phyloP scores from a whole-genome alignment of 2,329 filamentous ascomycete species.

The Tolypocladium amazonense region DNA sequence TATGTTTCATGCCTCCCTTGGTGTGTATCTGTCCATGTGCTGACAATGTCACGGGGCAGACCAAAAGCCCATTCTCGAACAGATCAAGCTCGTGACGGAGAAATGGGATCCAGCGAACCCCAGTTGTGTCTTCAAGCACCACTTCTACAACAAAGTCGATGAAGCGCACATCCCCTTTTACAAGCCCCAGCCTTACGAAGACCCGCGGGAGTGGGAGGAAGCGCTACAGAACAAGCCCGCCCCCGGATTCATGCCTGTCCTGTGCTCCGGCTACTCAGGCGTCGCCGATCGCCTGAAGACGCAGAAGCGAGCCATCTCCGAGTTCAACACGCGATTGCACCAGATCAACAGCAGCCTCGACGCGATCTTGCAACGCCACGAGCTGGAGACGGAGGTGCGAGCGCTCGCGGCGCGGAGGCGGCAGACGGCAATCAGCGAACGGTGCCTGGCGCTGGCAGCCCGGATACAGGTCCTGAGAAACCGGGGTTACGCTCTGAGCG shows the following conservation, averaged over 20 bases:
- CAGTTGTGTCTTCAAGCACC: slow-evolving; percentile 67
- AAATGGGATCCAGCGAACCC: slow-evolving; percentile 65
- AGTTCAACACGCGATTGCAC: slow-evolving; percentile 63
- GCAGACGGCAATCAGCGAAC: slow-evolving; percentile 61
- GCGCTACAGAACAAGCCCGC: slow-evolving; percentile 71
- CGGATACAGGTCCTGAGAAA: slow-evolving; percentile 75
- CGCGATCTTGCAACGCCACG: slow-evolving; percentile 63
- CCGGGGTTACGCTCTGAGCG: slow-evolving; percentile 68
- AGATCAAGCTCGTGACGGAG: slow-evolving; percentile 57
- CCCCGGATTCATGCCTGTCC: slow-evolving; percentile 64
- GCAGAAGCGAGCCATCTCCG: slow-evolving; percentile 58
- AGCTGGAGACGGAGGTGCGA: slow-evolving; percentile 64
- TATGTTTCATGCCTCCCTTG: slow-evolving; percentile 17
- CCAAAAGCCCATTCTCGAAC: slow-evolving; percentile 65
- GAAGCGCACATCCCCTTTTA: slow-evolving; percentile 67
- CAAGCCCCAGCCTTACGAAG: slow-evolving; percentile 57
- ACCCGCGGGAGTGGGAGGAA: slow-evolving; percentile 74
- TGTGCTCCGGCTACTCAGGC: slow-evolving; percentile 63
- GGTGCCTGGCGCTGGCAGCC: slow-evolving; percentile 64
- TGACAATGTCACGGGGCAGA: slow-evolving; percentile 14
- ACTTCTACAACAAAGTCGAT: slow-evolving; percentile 81
- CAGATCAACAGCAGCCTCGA: slow-evolving; percentile 68
- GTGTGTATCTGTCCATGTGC: not conserved
- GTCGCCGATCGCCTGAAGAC: slow-evolving; percentile 62
- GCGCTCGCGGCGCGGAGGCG: slow-evolving; percentile 62